Evolutionary conservation across 306 rosid genomes (phyloP).

Genomic region (Ceratonia siliqua): DNA sequence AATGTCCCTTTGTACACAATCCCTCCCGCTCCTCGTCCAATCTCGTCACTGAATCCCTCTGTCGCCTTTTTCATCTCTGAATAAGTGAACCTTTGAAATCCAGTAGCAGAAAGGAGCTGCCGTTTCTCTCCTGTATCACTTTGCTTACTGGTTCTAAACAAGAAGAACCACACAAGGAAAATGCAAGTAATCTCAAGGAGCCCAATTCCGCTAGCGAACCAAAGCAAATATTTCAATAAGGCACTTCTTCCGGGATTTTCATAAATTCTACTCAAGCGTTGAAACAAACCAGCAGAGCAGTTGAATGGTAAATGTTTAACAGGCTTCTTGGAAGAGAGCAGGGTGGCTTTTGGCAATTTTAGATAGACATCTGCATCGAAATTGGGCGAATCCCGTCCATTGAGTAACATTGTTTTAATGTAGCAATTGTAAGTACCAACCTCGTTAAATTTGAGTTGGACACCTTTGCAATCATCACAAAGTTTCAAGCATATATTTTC

Average conservation of each 20-base stretch:
- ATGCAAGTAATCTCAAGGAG: slow-evolving; percentile 20
- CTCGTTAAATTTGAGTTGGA: slow-evolving; percentile 38
- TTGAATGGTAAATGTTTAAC: not conserved
- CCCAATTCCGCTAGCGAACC: slow-evolving; percentile 45
- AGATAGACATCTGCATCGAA: slow-evolving; percentile 39
- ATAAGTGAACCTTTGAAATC: slow-evolving; percentile 52
- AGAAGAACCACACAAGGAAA: slow-evolving; percentile 47
- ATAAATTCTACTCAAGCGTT: slow-evolving; percentile 27
- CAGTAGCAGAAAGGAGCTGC: slow-evolving; percentile 40
- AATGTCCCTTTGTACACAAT: slow-evolving; percentile 54
- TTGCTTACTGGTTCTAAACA: slow-evolving; percentile 36
- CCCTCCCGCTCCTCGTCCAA: slow-evolving; percentile 69
- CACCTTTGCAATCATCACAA: slow-evolving; percentile 47
- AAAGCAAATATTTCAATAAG: slow-evolving; percentile 41
- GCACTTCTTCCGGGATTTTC: slow-evolving; percentile 16
- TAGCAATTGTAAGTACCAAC: slow-evolving; percentile 39
- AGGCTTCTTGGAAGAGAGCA: not conserved
- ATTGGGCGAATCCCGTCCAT: slow-evolving; percentile 42
- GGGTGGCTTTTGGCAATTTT: slow-evolving; percentile 38
- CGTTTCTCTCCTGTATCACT: not conserved
- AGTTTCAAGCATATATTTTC: slow-evolving; percentile 39
- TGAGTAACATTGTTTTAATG: slow-evolving; percentile 42
- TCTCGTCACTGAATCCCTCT: slow-evolving; percentile 46
- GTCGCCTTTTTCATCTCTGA: slow-evolving; percentile 54
- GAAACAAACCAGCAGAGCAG: slow-evolving; percentile 31